Percentiles rank a stretch among this genome's conserved stretches.
Evolutionary conservation across 2,329 filamentous ascomycete genomes (phyloP).

Genomic region (Hypoxylon sp.): DNA sequence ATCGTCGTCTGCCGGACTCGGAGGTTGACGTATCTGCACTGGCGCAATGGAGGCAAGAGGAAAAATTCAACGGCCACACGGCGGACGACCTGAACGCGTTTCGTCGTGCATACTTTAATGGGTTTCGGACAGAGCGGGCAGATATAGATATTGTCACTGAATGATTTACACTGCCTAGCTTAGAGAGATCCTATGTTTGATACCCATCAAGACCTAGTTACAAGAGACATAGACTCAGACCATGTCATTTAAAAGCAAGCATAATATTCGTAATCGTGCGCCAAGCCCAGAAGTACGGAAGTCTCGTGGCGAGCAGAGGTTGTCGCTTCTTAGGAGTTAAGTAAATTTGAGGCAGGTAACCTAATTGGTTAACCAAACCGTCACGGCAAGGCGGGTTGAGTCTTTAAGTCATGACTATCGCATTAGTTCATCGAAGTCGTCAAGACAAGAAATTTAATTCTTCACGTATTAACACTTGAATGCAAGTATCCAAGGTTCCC

Average conservation of each 20-base stretch:
- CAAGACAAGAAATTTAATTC: neutral
- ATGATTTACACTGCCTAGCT: slow-evolving; percentile 3
- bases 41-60: slow-evolving; percentile 48
- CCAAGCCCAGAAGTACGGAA: neutral
- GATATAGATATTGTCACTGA: slow-evolving; percentile 18
- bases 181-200: slow-evolving; percentile 1
- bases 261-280: neutral
- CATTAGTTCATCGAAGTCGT: neutral
- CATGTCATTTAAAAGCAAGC: neutral
- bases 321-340: neutral
- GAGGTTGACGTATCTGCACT: slow-evolving; percentile 62
- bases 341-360: too few species aligned
- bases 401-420: neutral
- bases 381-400: slow-evolving; percentile 12
- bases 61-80: slow-evolving; percentile 58
- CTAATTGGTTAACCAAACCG: too few species aligned
- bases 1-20: slow-evolving; percentile 74
- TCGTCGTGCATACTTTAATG: slow-evolving; percentile 68
- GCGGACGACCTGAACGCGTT: slow-evolving; percentile 72
- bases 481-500: neutral
- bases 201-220: slow-evolving; percentile 6
- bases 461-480: neutral
- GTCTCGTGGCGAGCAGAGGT: neutral
- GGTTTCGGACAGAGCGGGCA: slow-evolving; percentile 58
- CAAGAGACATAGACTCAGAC: neutral